These are phyloP conservation scores for Wolfiporia cocos DNA, from an alignment of 1,284 basidiomycete species.

Conservation along the genomic window DNA sequence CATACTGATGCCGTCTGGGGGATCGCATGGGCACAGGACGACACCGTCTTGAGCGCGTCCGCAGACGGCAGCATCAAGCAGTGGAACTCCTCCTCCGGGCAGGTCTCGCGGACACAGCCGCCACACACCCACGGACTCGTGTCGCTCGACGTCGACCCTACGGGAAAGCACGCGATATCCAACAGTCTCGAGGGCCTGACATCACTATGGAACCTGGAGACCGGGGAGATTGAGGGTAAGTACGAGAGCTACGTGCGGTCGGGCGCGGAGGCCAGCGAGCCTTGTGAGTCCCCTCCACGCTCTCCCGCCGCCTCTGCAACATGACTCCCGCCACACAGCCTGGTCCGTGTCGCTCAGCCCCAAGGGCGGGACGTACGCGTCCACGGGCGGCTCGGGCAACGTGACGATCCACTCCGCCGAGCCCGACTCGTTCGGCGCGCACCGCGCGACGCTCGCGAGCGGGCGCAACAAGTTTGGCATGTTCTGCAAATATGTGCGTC, in stretches of 20 bases:
- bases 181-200: slow-evolving; percentile 82
- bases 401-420: slow-evolving; percentile 61
- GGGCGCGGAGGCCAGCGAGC: slow-evolving; percentile 49
- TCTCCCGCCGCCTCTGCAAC: not conserved
- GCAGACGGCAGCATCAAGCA: slow-evolving; percentile 72
- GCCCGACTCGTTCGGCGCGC: slow-evolving; percentile 55
- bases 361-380: slow-evolving; percentile 64
- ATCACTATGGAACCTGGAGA: slow-evolving; percentile 61
- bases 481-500: slow-evolving; percentile 69
- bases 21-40: slow-evolving; percentile 59
- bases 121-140: slow-evolving; percentile 73
- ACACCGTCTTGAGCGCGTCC: slow-evolving; percentile 65
- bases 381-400: slow-evolving; percentile 72
- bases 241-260: slow-evolving; percentile 68
- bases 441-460: slow-evolving; percentile 49
- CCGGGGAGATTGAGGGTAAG: slow-evolving; percentile 50
- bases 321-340: slow-evolving; percentile 33
- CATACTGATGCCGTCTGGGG: slow-evolving; percentile 82
- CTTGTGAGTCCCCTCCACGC: slow-evolving; percentile 44
- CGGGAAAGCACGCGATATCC: slow-evolving; percentile 61
- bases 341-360: slow-evolving; percentile 83
- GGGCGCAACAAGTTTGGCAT: slow-evolving; percentile 81
- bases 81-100: slow-evolving; percentile 61
- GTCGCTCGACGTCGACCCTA: slow-evolving; percentile 59
- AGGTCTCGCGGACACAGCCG: slow-evolving; percentile 54